Evolutionary conservation across 2,329 filamentous ascomycete species (phyloP), one percentile per base, ranked within the genome.

Genomic region (Elsinoe batatas): DNA sequence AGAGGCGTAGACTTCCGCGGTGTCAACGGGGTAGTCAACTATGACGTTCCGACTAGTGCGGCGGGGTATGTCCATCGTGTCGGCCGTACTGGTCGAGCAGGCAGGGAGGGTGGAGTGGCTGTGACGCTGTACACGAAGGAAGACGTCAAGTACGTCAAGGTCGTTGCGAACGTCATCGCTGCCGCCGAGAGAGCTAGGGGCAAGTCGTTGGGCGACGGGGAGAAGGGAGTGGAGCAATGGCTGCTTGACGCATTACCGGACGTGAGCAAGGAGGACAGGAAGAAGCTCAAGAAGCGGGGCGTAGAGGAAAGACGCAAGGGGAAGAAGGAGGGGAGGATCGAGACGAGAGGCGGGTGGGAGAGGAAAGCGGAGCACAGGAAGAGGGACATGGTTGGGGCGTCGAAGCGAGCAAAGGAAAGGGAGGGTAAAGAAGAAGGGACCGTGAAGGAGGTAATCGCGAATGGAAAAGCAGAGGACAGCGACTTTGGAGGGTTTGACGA

Each of bases 101-200:
- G 93, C 0, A 80, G 91, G 20, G 82, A 87, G 64, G 91, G 91
- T 17, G 93, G 93, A 47, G 81, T 95, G 3, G 91, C 90, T 0
- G 85, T 98, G 1, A 98, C 93, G 0, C 85, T 95, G 58, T 98
- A 95, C 71, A 97, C 91, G 0, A 89, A 93, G 68, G 93, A 96
- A 59, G 93, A 98, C 65, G 85, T 97, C 3, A 86, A 88, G 0
- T 89, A 84, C 61, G 82, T 98, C 57, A 95, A 91, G 74, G 88
- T 83, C 60, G 87, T 98, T 26, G 93, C 91, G 33, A 96, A 96
- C 65, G 88, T 97, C 33, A 95, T 98, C 60, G 81, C 87, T 0
- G 81, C 82, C 18, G 90, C 86, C 61, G 88, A 96, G 71, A 87
- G 83, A 69, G 79, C 90, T 64, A 72, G 76, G 4, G 73, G 72